Evolutionary conservation across 495 filamentous ascomycete species (phyloP).

Genomic region (Podospora anserina): DNA sequence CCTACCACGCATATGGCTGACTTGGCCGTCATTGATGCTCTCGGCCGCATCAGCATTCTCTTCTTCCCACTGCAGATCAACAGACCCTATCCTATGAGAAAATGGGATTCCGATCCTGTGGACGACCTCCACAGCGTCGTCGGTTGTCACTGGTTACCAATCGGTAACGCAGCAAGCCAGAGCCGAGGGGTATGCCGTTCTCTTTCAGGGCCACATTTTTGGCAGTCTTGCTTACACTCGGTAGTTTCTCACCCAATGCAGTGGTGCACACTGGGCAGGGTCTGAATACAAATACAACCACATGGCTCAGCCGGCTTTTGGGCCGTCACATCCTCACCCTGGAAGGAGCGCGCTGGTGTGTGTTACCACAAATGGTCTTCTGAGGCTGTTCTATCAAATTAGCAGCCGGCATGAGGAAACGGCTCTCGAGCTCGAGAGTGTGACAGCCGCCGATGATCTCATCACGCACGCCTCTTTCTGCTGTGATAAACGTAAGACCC

Average conservation of each 20-base stretch:
- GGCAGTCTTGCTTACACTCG: background rate
- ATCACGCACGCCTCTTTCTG: constrained; percentile 79
- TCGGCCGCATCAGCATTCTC: constrained; percentile 69
- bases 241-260: constrained; percentile 44
- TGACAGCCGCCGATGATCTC: constrained; percentile 62
- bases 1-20: constrained; percentile 58
- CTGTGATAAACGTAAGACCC: constrained; percentile 60
- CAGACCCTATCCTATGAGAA: constrained; percentile 54
- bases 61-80: constrained; percentile 62
- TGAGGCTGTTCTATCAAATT: constrained; percentile 63
- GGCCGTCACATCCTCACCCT: constrained; percentile 63
- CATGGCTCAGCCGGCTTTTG: constrained; percentile 52
- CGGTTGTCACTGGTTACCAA: constrained; percentile 77
- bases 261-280: constrained; percentile 44
- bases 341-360: constrained; percentile 66
- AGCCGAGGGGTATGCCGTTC: background rate
- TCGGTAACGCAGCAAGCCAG: constrained; percentile 16
- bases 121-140: constrained; percentile 76
- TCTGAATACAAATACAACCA: constrained; percentile 47
- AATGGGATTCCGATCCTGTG: constrained; percentile 55
- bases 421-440: constrained; percentile 64
- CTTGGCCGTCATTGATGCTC: constrained; percentile 70
- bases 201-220: background rate
- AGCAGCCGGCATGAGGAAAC: constrained; percentile 66
- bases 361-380: constrained; percentile 64